These are phyloP conservation scores for Colletotrichum higginsianum DNA, from an alignment of 2,329 filamentous ascomycete species.

Conservation along the genomic window DNA sequence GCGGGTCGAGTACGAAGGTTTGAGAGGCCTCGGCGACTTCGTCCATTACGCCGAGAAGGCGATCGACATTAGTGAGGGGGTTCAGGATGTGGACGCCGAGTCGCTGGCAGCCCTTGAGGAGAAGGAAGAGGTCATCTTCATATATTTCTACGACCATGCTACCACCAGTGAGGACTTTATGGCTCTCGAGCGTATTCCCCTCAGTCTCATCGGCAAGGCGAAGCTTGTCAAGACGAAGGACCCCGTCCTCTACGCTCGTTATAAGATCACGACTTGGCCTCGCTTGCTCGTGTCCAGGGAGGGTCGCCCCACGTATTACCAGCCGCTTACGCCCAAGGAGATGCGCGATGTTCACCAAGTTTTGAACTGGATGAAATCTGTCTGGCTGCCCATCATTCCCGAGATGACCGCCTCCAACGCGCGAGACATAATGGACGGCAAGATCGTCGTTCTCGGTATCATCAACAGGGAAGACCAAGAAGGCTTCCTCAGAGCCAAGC, in stretches of 20 bases:
- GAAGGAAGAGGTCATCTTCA: constrained; percentile 94
- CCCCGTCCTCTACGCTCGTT: constrained; percentile 80
- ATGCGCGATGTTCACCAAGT: constrained; percentile 90
- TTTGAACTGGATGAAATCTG: constrained; percentile 92
- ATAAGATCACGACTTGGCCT: constrained; percentile 98
- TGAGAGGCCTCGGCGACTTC: constrained; percentile 92
- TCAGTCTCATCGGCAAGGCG: constrained; percentile 91
- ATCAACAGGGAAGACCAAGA: constrained; percentile 85
- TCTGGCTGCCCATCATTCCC: constrained; percentile 96
- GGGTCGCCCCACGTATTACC: constrained; percentile 91
- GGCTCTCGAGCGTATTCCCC: constrained; percentile 87
- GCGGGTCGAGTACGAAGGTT: constrained; percentile 91
- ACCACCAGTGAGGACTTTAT: constrained; percentile 93
- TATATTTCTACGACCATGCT: constrained; percentile 98
- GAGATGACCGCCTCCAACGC: constrained; percentile 94
- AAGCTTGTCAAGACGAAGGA: constrained; percentile 94
- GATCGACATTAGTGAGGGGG: constrained; percentile 80
- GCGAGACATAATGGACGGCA: constrained; percentile 93
- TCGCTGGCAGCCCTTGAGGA: constrained; percentile 87
- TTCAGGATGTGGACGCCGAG: constrained; percentile 84
- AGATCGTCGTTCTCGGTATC: constrained; percentile 93
- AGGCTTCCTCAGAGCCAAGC: constrained; percentile 82
- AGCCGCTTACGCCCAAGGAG: constrained; percentile 86
- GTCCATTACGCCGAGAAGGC: constrained; percentile 90
- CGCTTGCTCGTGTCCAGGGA: constrained; percentile 90